phyloP scores from a whole-genome alignment of 2,329 filamentous ascomycete genomes.

The Endoconidiophora laricicola region DNA sequence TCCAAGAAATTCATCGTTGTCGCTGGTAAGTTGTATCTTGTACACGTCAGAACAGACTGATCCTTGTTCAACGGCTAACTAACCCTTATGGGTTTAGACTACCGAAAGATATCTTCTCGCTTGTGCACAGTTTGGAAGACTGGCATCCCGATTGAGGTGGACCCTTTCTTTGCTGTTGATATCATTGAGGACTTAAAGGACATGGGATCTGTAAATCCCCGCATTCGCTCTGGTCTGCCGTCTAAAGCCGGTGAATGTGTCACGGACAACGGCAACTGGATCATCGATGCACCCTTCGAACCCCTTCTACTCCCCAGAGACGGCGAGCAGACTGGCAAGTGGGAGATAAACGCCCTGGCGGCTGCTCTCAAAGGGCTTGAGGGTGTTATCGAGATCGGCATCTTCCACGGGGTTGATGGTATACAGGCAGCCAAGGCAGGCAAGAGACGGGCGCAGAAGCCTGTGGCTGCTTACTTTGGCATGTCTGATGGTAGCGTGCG shows the following conservation, averaged over 20 bases:
- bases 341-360: slow-evolving; percentile 42
- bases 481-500: slow-evolving; percentile 49
- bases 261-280: slow-evolving; percentile 46
- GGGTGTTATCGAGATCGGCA: slow-evolving; percentile 79
- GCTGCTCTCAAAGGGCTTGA: slow-evolving; percentile 55
- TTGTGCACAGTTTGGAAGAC: slow-evolving; percentile 63
- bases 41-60: neutral
- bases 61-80: slow-evolving; percentile 9
- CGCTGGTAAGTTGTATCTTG: slow-evolving; percentile 39
- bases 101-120: slow-evolving; percentile 68
- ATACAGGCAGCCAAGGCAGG: slow-evolving; percentile 38
- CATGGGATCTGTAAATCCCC: slow-evolving; percentile 57
- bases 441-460: slow-evolving; percentile 65
- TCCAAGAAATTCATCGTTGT: slow-evolving; percentile 78
- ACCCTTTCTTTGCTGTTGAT: slow-evolving; percentile 63
- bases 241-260: slow-evolving; percentile 66
- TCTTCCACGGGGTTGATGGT: slow-evolving; percentile 75
- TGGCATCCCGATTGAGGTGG: slow-evolving; percentile 76
- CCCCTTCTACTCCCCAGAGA: slow-evolving; percentile 50
- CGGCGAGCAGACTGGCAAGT: slow-evolving; percentile 26
- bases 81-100: slow-evolving; percentile 38
- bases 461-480: slow-evolving; percentile 87
- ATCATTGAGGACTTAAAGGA: slow-evolving; percentile 56
- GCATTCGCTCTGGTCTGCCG: slow-evolving; percentile 53
- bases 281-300: slow-evolving; percentile 82